Base-by-base conservation (phyloP, 2,329 filamentous ascomycete species). In the Coleophoma eucalyptorum region DNA sequence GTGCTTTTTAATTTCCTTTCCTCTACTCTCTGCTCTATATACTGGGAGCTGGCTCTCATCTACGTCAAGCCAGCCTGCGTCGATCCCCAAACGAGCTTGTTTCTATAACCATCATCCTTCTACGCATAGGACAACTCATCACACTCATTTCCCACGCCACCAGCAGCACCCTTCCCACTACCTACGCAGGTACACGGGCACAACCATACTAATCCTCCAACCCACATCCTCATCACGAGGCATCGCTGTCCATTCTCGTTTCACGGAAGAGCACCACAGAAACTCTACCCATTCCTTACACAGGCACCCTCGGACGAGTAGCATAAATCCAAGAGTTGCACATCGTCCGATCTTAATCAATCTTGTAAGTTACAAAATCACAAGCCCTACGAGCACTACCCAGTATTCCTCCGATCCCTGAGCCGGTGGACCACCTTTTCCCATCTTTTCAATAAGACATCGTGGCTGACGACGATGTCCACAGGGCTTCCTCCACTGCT, bases 21-120 rank as follows among this genome's bases (percentile, higher is more conserved):
- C 26, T 65, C 66, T 65, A 71, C 66, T 58, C 64, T 67, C 65
- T 68, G 66, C 66, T 70, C 68, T 73, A 73, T 74, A 73, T 65
- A 69, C 73, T 74, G 73, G 71, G 76, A 80, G 76, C 77, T 77
- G 77, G 77, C 71, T 78, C 76, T 79, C 74, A 76, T 69, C 68
- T 67, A 68, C 69, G 66, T 65, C 64, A 68, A 71, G 67, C 62
- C 62, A 58, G 62, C 59, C 60, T 56, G 56, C 62, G 62, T 56
- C 55, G 59, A 66, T 64, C 62, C 53, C 53, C 62, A 67, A 73
- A 72, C 71, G 70, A 72, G 72, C 57, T 69, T 69, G 68, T 66
- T 67, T 65, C 67, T 65, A 64, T 64, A 60, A 38, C 35, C 16
- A 18, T 38, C 61, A 50, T 43, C 46, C 33, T 43, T 60, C 63